Conservation (phyloP, 371 early-diverging fungal genomes). For the Mortierella sp. region DNA sequence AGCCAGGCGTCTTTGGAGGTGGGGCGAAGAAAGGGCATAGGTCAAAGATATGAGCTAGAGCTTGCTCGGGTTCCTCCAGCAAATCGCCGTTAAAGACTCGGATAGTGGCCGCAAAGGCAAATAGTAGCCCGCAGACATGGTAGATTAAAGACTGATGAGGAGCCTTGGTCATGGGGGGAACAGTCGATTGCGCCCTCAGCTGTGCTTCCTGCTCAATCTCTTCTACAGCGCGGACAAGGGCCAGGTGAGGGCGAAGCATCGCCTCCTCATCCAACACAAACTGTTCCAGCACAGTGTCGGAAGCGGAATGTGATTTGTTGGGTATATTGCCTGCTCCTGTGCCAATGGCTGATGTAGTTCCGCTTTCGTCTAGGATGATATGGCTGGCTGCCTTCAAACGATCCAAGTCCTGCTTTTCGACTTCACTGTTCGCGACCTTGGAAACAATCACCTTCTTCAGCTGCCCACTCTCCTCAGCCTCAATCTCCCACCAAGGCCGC, state of each 20-base stretch:
- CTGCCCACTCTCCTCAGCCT: slow-evolving; percentile 50
- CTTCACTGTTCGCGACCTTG: slow-evolving; percentile 13
- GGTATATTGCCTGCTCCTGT: slow-evolving; percentile 6
- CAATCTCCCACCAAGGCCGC: slow-evolving; percentile 57
- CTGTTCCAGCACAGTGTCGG: slow-evolving; percentile 20
- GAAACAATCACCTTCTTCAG: slow-evolving; percentile 29
- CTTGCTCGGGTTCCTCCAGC: slow-evolving; percentile 40
- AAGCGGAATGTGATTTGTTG: not conserved
- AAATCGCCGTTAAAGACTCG: slow-evolving; percentile 52
- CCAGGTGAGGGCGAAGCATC: slow-evolving; percentile 34
- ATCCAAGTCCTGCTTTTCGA: slow-evolving; percentile 4
- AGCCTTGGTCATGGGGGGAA: slow-evolving; percentile 23
- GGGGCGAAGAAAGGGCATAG: slow-evolving; percentile 52
- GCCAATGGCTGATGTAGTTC: not conserved
- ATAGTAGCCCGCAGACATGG: slow-evolving; percentile 38
- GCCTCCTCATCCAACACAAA: slow-evolving; percentile 47
- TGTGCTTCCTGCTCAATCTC: slow-evolving; percentile 15
- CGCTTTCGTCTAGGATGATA: not conserved
- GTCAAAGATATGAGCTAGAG: slow-evolving; percentile 37
- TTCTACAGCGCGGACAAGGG: slow-evolving; percentile 33
- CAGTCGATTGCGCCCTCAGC: not conserved
- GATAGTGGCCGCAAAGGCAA: slow-evolving; percentile 44
- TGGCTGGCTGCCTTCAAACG: slow-evolving; percentile 18
- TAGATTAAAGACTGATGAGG: slow-evolving; percentile 56
- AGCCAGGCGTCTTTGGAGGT: not conserved